Conservation (phyloP, 225 moss, liverwort and hornwort species). For the Sphagnum tenellum region DNA sequence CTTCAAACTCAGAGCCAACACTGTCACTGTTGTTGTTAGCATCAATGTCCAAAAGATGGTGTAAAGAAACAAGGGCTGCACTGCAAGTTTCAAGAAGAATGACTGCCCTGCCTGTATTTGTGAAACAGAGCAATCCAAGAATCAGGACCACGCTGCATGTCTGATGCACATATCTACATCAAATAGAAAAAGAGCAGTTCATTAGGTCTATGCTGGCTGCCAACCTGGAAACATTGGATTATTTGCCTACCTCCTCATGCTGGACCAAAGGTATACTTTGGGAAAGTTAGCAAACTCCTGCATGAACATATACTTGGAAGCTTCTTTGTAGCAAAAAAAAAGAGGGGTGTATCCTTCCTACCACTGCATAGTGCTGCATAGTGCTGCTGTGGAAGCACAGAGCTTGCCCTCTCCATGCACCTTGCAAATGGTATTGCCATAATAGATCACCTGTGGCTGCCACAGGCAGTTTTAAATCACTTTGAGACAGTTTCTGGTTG, state of each 20-base stretch:
- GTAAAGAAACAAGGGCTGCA: conserved; percentile 35
- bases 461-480: no score
- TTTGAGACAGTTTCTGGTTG: no score
- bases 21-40: conserved; percentile 46
- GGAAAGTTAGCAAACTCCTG: not conserved
- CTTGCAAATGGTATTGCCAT: conserved; percentile 26
- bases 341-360: conserved; percentile 11
- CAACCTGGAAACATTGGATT: no score
- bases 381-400: conserved; percentile 20
- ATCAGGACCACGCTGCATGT: no score
- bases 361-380: not conserved
- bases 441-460: conserved; percentile 16
- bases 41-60: conserved; percentile 46
- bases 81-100: conserved; percentile 25
- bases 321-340: conserved; percentile 16
- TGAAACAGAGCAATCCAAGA: no score
- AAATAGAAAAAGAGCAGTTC: not conserved
- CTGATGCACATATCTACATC: not conserved
- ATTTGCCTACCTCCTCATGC: no score
- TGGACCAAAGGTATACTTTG: no score
- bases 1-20: conserved; percentile 39
- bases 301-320: conserved; percentile 18
- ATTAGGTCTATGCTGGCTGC: not conserved
- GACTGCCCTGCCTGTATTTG: conserved; percentile 17
- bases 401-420: conserved; percentile 24